Evolutionary conservation across 805 yeast species (phyloP).

Genomic region (Komagataella mondaviorum): DNA sequence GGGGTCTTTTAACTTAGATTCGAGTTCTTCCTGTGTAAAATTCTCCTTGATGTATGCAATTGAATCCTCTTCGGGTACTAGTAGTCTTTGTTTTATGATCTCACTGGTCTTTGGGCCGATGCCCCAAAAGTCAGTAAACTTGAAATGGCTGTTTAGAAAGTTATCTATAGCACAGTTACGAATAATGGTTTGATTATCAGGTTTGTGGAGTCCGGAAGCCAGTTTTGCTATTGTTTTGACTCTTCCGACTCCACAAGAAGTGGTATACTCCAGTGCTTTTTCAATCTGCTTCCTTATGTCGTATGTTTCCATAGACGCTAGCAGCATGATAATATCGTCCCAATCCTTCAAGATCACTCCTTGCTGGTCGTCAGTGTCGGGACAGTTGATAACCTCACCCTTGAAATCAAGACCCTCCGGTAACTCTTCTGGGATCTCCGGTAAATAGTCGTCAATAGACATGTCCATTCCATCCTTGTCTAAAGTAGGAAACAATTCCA

Average conservation of each 20-base stretch:
- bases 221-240: conserved; percentile 74
- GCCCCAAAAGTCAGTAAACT: conserved; percentile 70
- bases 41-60: conserved; percentile 38
- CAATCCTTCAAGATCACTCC: conserved; percentile 33
- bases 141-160: conserved; percentile 44
- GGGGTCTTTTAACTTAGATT: conserved; percentile 21
- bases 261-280: conserved; percentile 57
- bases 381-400: neutral
- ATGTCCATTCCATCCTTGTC: conserved; percentile 3
- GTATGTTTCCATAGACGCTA: conserved; percentile 51
- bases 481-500: conserved; percentile 34
- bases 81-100: conserved; percentile 31
- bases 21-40: conserved; percentile 25
- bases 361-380: neutral
- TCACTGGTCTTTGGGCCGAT: conserved; percentile 87
- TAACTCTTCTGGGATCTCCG: conserved; percentile 26
- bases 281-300: conserved; percentile 41
- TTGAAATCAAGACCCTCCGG: conserved; percentile 15
- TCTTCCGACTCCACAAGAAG: conserved; percentile 79
- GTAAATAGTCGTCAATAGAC: conserved; percentile 11
- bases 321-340: conserved; percentile 64
- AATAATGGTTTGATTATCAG: conserved; percentile 74
- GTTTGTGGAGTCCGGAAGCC: conserved; percentile 78
- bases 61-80: conserved; percentile 32
- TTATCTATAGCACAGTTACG: conserved; percentile 28